Conservation (phyloP, 176 grass and related monocot species). For the Elymus sibiricus region DNA sequence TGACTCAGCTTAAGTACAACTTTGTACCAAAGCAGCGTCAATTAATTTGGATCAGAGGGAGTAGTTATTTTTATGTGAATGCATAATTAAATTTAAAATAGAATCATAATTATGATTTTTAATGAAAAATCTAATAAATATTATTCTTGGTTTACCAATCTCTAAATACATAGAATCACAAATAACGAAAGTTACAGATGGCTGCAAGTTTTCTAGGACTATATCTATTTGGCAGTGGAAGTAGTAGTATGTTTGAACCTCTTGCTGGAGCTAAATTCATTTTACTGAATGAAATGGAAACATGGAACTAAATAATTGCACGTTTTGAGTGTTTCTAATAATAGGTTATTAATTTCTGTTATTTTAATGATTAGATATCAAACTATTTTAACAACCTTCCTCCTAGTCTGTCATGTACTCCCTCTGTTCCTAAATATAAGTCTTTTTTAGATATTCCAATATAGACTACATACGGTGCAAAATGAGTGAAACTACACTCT, state of each 20-base stretch:
- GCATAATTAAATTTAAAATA: not conserved
- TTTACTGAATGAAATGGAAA: not conserved
- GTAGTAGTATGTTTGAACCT: not conserved
- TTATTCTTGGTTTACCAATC: not conserved
- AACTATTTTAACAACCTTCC: too few species aligned
- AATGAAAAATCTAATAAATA: not conserved
- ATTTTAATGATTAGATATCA: too few species aligned
- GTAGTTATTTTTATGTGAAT: not conserved
- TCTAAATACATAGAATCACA: not conserved
- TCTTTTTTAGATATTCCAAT: too few species aligned
- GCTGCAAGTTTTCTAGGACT: not conserved
- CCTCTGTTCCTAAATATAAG: too few species aligned
- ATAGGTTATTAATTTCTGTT: not conserved
- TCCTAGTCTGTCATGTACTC: too few species aligned
- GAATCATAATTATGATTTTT: not conserved
- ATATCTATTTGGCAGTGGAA: not conserved
- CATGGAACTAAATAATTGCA: not conserved
- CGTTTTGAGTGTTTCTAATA: not conserved
- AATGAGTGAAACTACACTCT: too few species aligned
- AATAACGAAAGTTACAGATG: not conserved
- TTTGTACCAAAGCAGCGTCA: too few species aligned
- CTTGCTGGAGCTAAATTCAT: slow-evolving; percentile 1
- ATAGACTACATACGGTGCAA: too few species aligned
- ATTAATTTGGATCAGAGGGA: too few species aligned
- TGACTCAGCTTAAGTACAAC: too few species aligned